Evolutionary conservation across 2,329 filamentous ascomycete genomes (phyloP), one percentile per base, ranked within the genome.

Genomic region (Hypoxylon sp.): DNA sequence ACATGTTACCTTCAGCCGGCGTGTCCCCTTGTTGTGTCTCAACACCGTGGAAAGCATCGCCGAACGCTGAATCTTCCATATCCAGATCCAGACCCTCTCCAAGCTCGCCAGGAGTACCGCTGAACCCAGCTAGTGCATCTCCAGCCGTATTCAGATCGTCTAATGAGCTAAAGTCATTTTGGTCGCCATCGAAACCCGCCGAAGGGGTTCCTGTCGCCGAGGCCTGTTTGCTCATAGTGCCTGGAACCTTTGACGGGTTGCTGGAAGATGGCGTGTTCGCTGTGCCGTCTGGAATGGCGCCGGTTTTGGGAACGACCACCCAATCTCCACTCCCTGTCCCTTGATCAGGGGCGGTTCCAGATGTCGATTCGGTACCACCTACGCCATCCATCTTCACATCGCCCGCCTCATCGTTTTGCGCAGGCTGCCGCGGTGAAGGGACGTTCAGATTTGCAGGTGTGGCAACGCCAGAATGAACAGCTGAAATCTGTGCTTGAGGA

Each of bases 31-130:
- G 69, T 16, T 74, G 69, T 16, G 71, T 72, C 19, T 82, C 84
- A 11, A 88, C 85, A 3, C 86, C 87, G 72, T 94, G 91, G 78
- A 95, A 93, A 0, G 92, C 92, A 72, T 96, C 91, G 2, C 91
- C 92, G 80, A 96, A 96, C 1, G 91, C 92, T 34, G 90, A 93
- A 74, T 94, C 91, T 68, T 90, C 90, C 81, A 90, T 85, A 71
- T 86, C 84, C 54, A 90, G 77, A 75, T 86, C 85, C n/a, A 87
- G 77, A 7, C 85, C 87, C 43, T 87, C 86, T 21, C 82, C 86
- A 3, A 87, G 77, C 29, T 82, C 84, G 3, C 80, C 82, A 12
- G 87, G 85, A 14, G 86, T 85, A 43, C 87, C 88, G 74, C 70
- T 69, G 57, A 90, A 93, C 39, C 87, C 86, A 2, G 88, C 88